Base-by-base conservation (phyloP, 371 early-diverging fungal genomes). In the Thermomucor indicae-seudaticae region DNA sequence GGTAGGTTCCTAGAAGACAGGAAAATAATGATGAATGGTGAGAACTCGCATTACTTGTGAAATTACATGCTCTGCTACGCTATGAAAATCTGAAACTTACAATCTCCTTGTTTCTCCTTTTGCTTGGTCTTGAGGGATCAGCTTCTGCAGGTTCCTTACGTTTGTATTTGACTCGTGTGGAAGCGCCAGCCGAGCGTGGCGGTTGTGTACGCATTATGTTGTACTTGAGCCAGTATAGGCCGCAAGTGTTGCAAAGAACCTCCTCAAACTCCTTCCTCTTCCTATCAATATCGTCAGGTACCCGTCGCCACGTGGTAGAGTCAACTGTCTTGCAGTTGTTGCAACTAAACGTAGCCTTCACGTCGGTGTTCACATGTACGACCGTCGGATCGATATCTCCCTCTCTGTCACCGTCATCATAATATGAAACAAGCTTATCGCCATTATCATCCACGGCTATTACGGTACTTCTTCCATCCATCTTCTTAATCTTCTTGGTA, bases 151-250 rank as follows among this genome's bases (percentile, higher is more conserved):
- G n/a, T n/a, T n/a, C n/a, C n/a, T n/a, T n/a, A n/a, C n/a, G n/a
- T n/a, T n/a, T n/a, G n/a, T n/a, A n/a, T n/a, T n/a, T n/a, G n/a
- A n/a, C n/a, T n/a, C n/a, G n/a, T n/a, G n/a, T n/a, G n/a, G 2
- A 12, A 35, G 1, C 23, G 19, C 34, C 10, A n/a, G 19, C 73
- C 82, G n/a, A n/a, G n/a, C n/a, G n/a, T n/a, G n/a, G n/a, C n/a
- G n/a, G n/a, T n/a, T n/a, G n/a, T n/a, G n/a, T n/a, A 17, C 73
- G n/a, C 57, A 78, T 78, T 2, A 63, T 55, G 8, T 79, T 85
- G 57, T 92, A 92, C 29, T 85, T 87, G 12, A 85, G 60, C 90
- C 89, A 91, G 60, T 81, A 79, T 16, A 72, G 66, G 27, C 83
- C 84, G 53, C 92, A 92, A 16, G 83, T 80, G 41, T 77, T 62